phyloP scores from a whole-genome alignment of 768 basidiomycete genomes.

The Lactarius deliciosus region DNA sequence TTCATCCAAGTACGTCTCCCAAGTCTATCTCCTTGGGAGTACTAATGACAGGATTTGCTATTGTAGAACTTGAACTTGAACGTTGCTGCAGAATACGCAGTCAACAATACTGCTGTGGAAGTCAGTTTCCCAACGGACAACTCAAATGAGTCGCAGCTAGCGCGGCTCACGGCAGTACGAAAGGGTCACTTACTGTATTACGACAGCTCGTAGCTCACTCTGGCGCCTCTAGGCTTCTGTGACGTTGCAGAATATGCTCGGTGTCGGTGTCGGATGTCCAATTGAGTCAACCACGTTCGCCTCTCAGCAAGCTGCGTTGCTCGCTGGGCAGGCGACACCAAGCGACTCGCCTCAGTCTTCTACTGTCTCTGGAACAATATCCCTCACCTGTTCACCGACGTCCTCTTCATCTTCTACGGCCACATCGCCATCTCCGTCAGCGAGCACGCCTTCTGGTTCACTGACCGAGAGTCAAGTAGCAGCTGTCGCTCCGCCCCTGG shows the following conservation, averaged over 20 bases:
- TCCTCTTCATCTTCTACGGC: background rate
- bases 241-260: constrained; percentile 34
- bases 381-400: background rate
- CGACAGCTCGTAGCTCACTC: background rate
- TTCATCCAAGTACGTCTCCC: constrained; percentile 36
- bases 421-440: background rate
- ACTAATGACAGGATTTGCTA: background rate
- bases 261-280: constrained; percentile 33
- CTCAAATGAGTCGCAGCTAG: constrained; percentile 24
- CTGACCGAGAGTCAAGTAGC: constrained; percentile 6
- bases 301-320: background rate
- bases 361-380: background rate
- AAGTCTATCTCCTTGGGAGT: background rate
- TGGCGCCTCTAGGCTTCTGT: constrained; percentile 18
- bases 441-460: background rate
- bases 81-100: constrained; percentile 35
- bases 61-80: constrained; percentile 32
- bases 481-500: constrained; percentile 31
- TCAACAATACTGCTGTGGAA: constrained; percentile 34
- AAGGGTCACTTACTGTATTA: background rate
- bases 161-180: constrained; percentile 29
- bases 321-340: background rate
- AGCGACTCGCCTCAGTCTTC: background rate
- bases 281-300: constrained; percentile 29
- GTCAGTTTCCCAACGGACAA: constrained; percentile 33